Evolutionary conservation across 441 rosid species (phyloP).

Genomic region (Pelargonium myrrhifolium): DNA sequence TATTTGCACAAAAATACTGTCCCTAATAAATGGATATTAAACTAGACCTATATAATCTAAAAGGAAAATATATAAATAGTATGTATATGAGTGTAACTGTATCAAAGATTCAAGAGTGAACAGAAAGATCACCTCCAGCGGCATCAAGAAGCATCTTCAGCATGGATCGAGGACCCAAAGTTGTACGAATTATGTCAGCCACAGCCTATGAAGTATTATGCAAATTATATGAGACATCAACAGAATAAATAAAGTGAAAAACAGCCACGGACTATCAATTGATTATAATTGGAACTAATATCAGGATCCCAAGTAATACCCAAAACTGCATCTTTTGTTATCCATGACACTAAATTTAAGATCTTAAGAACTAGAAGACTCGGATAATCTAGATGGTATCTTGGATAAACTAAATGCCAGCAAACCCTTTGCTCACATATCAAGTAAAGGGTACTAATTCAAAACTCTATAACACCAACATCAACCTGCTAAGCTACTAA

Average conservation of each 20-base stretch:
- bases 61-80: not conserved
- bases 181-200: constrained; percentile 81
- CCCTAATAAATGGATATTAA: not conserved
- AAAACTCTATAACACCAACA: not conserved
- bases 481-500: not conserved
- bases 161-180: constrained; percentile 95
- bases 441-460: not conserved
- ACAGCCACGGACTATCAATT: not conserved
- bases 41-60: not conserved
- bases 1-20: not conserved
- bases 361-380: too few species aligned
- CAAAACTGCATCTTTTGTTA: not conserved
- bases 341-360: too few species aligned
- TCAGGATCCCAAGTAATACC: not conserved
- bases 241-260: not conserved
- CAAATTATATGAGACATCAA: not conserved
- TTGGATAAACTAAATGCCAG: too few species aligned
- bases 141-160: constrained; percentile 89
- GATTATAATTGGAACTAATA: not conserved
- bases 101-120: not conserved
- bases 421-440: too few species aligned
- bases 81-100: not conserved
- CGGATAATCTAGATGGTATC: too few species aligned
- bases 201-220: constrained; percentile 43
- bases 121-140: constrained; percentile 48